These are phyloP conservation scores for Globisporangium heterothallicum DNA, from an alignment of 352 stramenopile genomes.

Conservation along the genomic window DNA sequence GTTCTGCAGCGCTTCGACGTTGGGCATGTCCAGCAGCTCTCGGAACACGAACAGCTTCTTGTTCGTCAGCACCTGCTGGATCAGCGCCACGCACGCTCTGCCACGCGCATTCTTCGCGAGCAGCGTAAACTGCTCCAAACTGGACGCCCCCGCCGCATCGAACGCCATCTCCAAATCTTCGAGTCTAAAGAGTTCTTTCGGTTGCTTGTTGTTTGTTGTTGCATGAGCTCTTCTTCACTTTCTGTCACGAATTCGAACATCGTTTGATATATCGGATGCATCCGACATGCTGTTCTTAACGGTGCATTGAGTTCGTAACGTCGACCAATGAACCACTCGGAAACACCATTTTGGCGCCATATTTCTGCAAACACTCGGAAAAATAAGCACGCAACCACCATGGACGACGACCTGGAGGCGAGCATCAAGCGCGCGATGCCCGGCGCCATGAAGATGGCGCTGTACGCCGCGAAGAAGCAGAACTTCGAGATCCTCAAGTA, in stretches of 20 bases:
- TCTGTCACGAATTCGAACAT: not conserved
- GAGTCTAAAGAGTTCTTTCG: too few relatives aligned
- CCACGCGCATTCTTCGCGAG: conserved; percentile 88
- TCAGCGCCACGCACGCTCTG: conserved; percentile 86
- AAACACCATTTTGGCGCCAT: conserved; percentile 19
- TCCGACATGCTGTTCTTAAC: not conserved
- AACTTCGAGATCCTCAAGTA: conserved; percentile 71
- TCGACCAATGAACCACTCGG: not conserved
- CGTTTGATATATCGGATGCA: not conserved
- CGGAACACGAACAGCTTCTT: conserved; percentile 93
- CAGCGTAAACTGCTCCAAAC: conserved; percentile 91
- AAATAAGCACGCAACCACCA: conserved; percentile 4
- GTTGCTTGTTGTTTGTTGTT: not conserved
- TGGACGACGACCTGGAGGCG: conserved; percentile 53
- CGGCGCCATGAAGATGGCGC: conserved; percentile 65
- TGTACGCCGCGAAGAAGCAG: conserved; percentile 74
- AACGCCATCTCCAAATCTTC: too few relatives aligned
- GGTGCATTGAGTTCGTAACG: not conserved
- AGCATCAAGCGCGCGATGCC: conserved; percentile 61
- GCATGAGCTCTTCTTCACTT: not conserved
- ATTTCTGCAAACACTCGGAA: conserved; percentile 1
- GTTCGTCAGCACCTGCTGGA: conserved; percentile 90
- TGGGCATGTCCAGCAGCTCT: conserved; percentile 89
- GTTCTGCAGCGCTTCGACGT: conserved; percentile 76
- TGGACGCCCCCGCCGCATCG: conserved; percentile 56